Base-by-base conservation (phyloP, 192 early-diverging fungal genomes). In the Allomyces macrogynus region DNA sequence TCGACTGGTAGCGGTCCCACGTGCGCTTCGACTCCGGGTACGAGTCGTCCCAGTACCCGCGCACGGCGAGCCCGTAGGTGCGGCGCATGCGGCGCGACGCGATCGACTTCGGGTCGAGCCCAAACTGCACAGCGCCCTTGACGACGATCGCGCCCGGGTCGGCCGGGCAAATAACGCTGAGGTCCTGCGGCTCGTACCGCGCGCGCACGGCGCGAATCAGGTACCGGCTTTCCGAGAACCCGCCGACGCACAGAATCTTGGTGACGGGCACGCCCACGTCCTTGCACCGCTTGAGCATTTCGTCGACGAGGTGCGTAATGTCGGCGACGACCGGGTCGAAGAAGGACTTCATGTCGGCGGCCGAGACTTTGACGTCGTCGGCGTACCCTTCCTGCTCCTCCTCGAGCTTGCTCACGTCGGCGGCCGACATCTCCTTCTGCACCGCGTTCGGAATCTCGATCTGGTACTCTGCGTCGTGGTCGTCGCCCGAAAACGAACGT, bases 51-150 rank as follows among this genome's bases (percentile, higher is more conserved):
- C 49, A 57, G 49, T 57, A 57, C 4, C 49, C 49, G 20, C 49
- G 49, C 12, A 57, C 49, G 5, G 49, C 64, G 60, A 65, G 44
- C 18, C 64, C 64, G 18, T 65, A 65, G 3, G 64, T 60, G 18
- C 24, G 43, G n/a, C 44, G 44, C 24, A 24, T 25, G 60, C 64
- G 64, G 60, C 64, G 64, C 5, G 64, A 24, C 60, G 44, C 24
- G 60, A 65, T 65, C 20, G 60, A 25, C 18, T 60, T 25, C 8
- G 64, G 64, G 60, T 65, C 32, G 26, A 65, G 43, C 20, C 64
- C 64, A 22, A 24, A 65, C 24, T 60, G 64, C 16, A 65, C 64
- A 26, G 64, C 64, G 60, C 64, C 64, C 25, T 65, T 65, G 24
- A 65, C 44, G 24, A 65, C 60, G n/a, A 60, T 27, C 7, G 64